These are phyloP conservation scores for Epichloe coenophiala DNA, from an alignment of 2,329 filamentous ascomycete genomes.

Conservation along the genomic window DNA sequence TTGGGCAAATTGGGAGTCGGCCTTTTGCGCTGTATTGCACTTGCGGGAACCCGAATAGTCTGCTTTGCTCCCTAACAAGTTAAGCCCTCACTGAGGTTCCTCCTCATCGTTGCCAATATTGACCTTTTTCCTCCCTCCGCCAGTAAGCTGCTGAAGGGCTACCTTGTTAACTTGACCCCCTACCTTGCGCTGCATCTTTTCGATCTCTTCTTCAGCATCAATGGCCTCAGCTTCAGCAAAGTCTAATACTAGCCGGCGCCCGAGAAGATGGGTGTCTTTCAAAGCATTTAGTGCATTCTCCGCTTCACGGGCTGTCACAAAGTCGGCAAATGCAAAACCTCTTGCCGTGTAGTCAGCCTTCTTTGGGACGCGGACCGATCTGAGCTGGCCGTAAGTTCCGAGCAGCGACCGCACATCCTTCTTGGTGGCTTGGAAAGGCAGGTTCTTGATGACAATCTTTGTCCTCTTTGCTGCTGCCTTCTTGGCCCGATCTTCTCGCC, in stretches of 20 bases:
- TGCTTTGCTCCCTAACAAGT: constrained; percentile 7
- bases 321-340: constrained; percentile 95
- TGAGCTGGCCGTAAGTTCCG: constrained; percentile 79
- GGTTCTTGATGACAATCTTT: constrained; percentile 95
- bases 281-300: constrained; percentile 81
- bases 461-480: constrained; percentile 64
- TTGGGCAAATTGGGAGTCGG: background rate
- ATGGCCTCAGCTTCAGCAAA: constrained; percentile 80
- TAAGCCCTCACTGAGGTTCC: constrained; percentile 27
- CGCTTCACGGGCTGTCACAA: constrained; percentile 81
- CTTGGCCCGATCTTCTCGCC: constrained; percentile 70
- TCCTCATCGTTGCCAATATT: constrained; percentile 64
- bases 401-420: constrained; percentile 82
- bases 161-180: constrained; percentile 86
- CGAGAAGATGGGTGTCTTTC: constrained; percentile 84
- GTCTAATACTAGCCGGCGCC: constrained; percentile 77
- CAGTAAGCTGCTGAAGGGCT: constrained; percentile 75
- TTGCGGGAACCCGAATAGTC: constrained; percentile 9
- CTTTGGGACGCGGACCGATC: constrained; percentile 85
- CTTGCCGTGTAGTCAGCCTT: constrained; percentile 82
- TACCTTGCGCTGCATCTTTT: constrained; percentile 94
- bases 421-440: constrained; percentile 93
- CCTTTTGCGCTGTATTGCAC: background rate
- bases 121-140: constrained; percentile 74
- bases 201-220: constrained; percentile 90